Percentiles rank a stretch among this genome's conserved stretches.
Conservation (phyloP, 352 stramenopile genomes). For the Globisporangium sylvaticum region DNA sequence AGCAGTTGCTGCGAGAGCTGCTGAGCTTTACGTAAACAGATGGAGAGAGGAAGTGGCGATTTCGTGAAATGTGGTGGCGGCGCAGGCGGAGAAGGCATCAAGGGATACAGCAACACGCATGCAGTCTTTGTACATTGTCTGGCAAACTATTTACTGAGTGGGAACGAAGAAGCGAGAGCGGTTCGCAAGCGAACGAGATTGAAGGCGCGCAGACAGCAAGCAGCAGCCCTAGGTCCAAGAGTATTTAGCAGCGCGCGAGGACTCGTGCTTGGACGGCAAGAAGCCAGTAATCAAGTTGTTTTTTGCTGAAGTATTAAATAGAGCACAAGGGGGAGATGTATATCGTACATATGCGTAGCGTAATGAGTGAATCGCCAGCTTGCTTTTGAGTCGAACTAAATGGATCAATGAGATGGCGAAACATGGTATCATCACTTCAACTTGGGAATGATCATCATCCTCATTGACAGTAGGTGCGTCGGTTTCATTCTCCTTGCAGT, state of each 20-base stretch:
- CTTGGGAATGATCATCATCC: not conserved
- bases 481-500: not conserved
- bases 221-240: constrained; percentile 10
- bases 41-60: not conserved
- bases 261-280: constrained; percentile 9
- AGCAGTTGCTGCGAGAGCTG: constrained; percentile 83
- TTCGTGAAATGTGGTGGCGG: not conserved
- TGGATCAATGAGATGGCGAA: not conserved
- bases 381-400: not conserved
- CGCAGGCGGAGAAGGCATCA: not conserved
- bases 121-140: constrained; percentile 17
- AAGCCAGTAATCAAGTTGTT: constrained; percentile 10
- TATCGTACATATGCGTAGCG: constrained; percentile 1
- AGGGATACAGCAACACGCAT: not conserved
- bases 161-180: constrained; percentile 3
- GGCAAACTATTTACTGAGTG: constrained; percentile 18
- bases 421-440: not conserved
- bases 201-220: not conserved
- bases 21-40: constrained; percentile 73
- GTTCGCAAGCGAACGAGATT: constrained; percentile 3
- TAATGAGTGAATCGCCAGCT: not conserved
- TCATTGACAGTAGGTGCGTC: not conserved
- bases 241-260: constrained; percentile 15
- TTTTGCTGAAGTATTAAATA: constrained; percentile 12
- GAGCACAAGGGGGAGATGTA: constrained; percentile 3